Evolutionary conservation across 129 eudicot genomes (phyloP).

Genomic region (Flaveria brownii): DNA sequence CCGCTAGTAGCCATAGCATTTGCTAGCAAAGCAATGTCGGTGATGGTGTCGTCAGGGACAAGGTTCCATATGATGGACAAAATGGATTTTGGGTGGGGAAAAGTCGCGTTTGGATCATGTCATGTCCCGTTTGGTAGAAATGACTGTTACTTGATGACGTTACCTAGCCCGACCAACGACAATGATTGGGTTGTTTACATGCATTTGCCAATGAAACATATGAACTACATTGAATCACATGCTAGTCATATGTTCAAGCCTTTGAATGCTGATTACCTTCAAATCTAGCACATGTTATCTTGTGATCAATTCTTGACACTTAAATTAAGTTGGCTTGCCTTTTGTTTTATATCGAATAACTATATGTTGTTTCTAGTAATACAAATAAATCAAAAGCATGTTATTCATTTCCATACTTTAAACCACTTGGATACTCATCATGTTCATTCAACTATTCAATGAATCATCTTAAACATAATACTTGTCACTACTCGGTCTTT

Average conservation of each 20-base stretch:
- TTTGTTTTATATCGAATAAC: too few species aligned
- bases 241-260: slow-evolving; percentile 48
- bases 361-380: background rate
- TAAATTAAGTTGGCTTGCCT: too few species aligned
- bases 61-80: slow-evolving; percentile 38
- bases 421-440: too few species aligned
- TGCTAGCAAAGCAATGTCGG: slow-evolving; percentile 31
- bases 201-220: slow-evolving; percentile 44
- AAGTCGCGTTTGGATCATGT: slow-evolving; percentile 53
- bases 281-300: background rate
- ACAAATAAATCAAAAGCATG: background rate
- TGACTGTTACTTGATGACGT: slow-evolving; percentile 57
- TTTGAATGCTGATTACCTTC: slow-evolving; percentile 38
- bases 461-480: too few species aligned
- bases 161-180: slow-evolving; percentile 45
- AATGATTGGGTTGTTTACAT: slow-evolving; percentile 66
- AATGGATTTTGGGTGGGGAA: slow-evolving; percentile 77
- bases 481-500: too few species aligned
- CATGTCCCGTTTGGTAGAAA: slow-evolving; percentile 47
- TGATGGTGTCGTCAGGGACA: slow-evolving; percentile 58
- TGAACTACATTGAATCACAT: slow-evolving; percentile 44
- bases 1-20: slow-evolving; percentile 43
- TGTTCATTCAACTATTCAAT: too few species aligned
- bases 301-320: background rate
- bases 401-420: too few species aligned